A percentile compares a stretch with the other conserved stretches of the same genome.
phyloP scores from a whole-genome alignment of 2,329 filamentous ascomycete species.

The Alternaria arborescens region DNA sequence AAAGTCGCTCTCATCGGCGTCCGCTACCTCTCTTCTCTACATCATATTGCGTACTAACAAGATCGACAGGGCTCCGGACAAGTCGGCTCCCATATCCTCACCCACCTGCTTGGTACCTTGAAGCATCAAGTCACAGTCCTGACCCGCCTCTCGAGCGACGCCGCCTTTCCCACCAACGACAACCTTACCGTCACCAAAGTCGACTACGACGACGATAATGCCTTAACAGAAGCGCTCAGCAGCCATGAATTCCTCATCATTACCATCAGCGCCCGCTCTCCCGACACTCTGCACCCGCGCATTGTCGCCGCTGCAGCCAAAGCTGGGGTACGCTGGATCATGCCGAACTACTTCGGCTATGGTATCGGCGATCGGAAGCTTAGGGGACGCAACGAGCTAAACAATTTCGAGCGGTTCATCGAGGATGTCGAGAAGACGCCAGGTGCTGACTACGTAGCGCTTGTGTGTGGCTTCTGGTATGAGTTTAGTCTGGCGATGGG shows the following conservation, averaged over 20 bases:
- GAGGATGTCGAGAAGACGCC: conserved; percentile 17
- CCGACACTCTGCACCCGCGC: background rate
- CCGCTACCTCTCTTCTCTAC: background rate
- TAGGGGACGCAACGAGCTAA: background rate
- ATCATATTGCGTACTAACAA: accelerated
- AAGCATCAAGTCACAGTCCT: background rate
- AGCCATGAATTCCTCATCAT: background rate
- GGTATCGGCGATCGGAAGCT: background rate
- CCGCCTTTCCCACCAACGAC: background rate
- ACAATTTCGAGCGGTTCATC: background rate
- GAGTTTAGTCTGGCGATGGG: conserved; percentile 49
- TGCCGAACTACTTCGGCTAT: background rate
- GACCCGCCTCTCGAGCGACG: background rate
- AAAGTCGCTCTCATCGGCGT: background rate
- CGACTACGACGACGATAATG: background rate
- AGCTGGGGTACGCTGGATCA: background rate
- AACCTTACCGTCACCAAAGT: background rate
- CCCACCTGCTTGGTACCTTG: background rate
- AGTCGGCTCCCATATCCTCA: background rate
- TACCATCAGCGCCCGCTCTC: background rate
- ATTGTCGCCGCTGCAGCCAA: background rate
- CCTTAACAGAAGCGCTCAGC: background rate
- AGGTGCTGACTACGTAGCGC: conserved; percentile 14
- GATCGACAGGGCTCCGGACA: background rate
- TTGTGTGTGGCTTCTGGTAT: conserved; percentile 48